Conservation (phyloP, 2,329 filamentous ascomycete genomes). For the Venturia asperata region DNA sequence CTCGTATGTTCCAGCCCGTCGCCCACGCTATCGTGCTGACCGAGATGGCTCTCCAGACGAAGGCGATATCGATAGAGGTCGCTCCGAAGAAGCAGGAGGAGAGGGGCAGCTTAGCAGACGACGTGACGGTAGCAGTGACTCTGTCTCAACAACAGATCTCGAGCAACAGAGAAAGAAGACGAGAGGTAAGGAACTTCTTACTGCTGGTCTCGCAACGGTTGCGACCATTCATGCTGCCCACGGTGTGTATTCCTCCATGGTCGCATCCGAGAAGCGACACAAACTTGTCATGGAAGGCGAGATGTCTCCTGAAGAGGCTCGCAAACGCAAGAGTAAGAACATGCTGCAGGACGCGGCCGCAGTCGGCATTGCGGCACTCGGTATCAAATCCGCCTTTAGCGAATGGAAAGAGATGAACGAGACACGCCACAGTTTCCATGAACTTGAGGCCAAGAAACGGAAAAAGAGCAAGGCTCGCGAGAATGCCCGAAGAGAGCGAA, state of each 20-base stretch:
- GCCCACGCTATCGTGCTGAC: conserved; percentile 34
- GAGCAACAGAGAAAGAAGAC: conserved; percentile 57
- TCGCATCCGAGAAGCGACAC: conserved; percentile 55
- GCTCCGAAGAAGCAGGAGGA: conserved; percentile 29
- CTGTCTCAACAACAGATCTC: conserved; percentile 55
- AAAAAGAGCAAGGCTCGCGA: conserved; percentile 16
- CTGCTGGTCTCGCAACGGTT: conserved; percentile 58
- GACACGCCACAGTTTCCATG: conserved; percentile 15
- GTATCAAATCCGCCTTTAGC: conserved; percentile 58
- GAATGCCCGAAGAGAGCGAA: conserved; percentile 1
- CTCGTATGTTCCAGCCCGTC: conserved; percentile 46
- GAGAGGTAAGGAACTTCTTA: conserved; percentile 59
- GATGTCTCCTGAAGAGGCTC: conserved; percentile 55
- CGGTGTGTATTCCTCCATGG: conserved; percentile 55
- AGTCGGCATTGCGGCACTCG: conserved; percentile 58
- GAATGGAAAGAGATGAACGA: conserved; percentile 52
- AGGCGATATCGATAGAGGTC: conserved; percentile 30
- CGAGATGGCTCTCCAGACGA: conserved; percentile 39
- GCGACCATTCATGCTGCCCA: conserved; percentile 64
- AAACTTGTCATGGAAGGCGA: conserved; percentile 55
- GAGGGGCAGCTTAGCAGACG: conserved; percentile 22
- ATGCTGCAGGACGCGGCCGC: conserved; percentile 59
- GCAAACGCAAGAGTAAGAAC: conserved; percentile 56
- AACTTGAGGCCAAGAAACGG: conserved; percentile 16
- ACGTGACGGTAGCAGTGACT: conserved; percentile 37